Percentiles rank a stretch among this genome's conserved stretches.
Evolutionary conservation across 2,329 filamentous ascomycete species (phyloP).

Genomic region (Botrytis cinerea): DNA sequence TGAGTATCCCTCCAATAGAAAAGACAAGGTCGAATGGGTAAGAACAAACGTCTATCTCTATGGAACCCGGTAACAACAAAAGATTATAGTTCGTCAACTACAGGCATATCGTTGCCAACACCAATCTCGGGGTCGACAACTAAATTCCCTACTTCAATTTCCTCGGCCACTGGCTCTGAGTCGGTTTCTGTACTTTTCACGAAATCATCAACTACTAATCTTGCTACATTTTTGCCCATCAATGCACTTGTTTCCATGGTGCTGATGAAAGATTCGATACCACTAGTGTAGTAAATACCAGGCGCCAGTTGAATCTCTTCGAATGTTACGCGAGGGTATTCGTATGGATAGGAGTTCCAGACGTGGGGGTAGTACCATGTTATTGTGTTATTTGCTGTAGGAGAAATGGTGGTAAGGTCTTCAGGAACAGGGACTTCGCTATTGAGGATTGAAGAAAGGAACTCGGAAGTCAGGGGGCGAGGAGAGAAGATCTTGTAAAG

Average conservation of each 20-base stretch:
- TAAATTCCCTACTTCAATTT: not conserved
- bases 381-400: conserved; percentile 55
- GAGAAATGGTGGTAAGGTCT: conserved; percentile 33
- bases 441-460: conserved; percentile 53
- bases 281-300: conserved; percentile 69
- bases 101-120: conserved; percentile 7
- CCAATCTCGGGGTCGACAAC: not conserved
- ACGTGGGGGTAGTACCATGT: conserved; percentile 76
- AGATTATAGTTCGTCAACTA: conserved; percentile 7
- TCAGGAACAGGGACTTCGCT: conserved; percentile 42
- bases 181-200: conserved; percentile 34
- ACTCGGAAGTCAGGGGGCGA: conserved; percentile 52
- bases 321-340: conserved; percentile 83
- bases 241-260: conserved; percentile 96
- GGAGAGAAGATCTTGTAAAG: conserved; percentile 69
- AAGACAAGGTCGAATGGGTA: not conserved
- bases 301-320: conserved; percentile 72
- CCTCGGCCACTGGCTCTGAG: not conserved
- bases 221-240: conserved; percentile 85
- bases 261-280: conserved; percentile 90
- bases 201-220: conserved; percentile 66
- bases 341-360: conserved; percentile 84
- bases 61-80: not conserved
- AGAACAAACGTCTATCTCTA: not conserved
- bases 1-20: not conserved